Base-by-base conservation (phyloP, 2,329 filamentous ascomycete genomes). In the Sarocladium strictum region DNA sequence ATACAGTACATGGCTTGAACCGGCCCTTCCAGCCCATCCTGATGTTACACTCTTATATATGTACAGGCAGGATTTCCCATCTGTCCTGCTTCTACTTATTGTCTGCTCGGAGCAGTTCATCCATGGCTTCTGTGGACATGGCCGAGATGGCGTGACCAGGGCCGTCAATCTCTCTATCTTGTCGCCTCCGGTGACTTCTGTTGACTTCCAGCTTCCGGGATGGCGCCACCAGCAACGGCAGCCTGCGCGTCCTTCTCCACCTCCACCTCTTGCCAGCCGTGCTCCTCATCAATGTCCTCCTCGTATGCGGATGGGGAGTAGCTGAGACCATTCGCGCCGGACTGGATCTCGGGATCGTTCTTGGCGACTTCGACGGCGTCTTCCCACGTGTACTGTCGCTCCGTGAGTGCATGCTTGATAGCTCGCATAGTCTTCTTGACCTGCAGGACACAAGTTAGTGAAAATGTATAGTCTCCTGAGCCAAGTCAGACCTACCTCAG, bases 341-440 rank as follows among this genome's bases (percentile, higher is more conserved):
- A 21, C 50, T 38, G 12, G 62, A 91, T 76, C 67, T 89, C 85
- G 4, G 79, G 77, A 65, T 93, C 89, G 9, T 72, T 65, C 72
- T 79, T 76, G 6, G 86, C 89, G 58, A 89, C 72, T 56, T 79
- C 72, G 51, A 82, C 73, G 21, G 90, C 90, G 65, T 91, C 88
- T 65, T 89, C 80, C 87, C 90, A 97, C 10, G 89, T 81, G 72
- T 96, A 93, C 74, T 84, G 94, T 64, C 93, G 81, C 73, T 97
- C 92, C 33, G 89, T 93, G 64, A 97, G 75, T 51, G 86, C 81
- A 61, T 94, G 87, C 74, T 90, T 90, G 70, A 97, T 96, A 45
- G 80, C 78, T 64, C 83, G 81, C 81, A 93, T 90, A 23, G 93
- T 97, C 67, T 76, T 75, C 62, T 78, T 78, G 57, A 96, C 81